Percentiles rank a stretch among this genome's conserved stretches.
Conservation (phyloP, 1,139 yeast genomes). For the Suzukiozyma palmioleophila region DNA sequence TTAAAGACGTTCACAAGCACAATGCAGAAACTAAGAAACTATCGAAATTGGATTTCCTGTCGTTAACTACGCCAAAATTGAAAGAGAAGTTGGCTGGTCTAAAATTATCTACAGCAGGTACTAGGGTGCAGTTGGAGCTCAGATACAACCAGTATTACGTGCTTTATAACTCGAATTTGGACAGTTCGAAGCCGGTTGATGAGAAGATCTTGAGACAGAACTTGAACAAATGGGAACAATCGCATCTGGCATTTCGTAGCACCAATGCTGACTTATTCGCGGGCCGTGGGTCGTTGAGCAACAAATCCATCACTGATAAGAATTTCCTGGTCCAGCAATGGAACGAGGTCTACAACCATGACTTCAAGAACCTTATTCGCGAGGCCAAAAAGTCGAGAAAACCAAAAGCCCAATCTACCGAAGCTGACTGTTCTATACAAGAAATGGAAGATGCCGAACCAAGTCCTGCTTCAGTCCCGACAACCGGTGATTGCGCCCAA, state of each 20-base stretch:
- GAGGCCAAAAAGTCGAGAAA: constrained; percentile 42
- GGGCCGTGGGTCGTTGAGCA: constrained; percentile 18
- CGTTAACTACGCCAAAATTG: constrained; percentile 57
- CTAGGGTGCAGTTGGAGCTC: constrained; percentile 58
- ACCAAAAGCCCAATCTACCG: neutral
- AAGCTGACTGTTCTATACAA: neutral
- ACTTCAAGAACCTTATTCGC: constrained; percentile 47
- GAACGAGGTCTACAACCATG: constrained; percentile 45
- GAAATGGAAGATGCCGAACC: no score
- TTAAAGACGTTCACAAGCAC: constrained; percentile 26
- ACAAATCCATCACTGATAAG: constrained; percentile 32
- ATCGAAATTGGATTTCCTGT: constrained; percentile 60
- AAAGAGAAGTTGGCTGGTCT: constrained; percentile 54
- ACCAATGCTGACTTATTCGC: constrained; percentile 21
- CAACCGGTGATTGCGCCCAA: no score
- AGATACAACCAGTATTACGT: constrained; percentile 78
- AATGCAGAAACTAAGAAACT: constrained; percentile 26
- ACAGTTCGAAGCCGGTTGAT: constrained; percentile 63
- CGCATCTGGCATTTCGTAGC: constrained; percentile 32
- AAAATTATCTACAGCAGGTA: constrained; percentile 59
- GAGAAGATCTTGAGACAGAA: constrained; percentile 51
- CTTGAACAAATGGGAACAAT: constrained; percentile 67
- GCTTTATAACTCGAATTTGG: constrained; percentile 79
- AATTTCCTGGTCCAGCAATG: constrained; percentile 45
- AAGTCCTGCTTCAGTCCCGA: no score